Evolutionary conservation across 2,329 filamentous ascomycete genomes (phyloP).

Genomic region (Biscogniauxia marginata): DNA sequence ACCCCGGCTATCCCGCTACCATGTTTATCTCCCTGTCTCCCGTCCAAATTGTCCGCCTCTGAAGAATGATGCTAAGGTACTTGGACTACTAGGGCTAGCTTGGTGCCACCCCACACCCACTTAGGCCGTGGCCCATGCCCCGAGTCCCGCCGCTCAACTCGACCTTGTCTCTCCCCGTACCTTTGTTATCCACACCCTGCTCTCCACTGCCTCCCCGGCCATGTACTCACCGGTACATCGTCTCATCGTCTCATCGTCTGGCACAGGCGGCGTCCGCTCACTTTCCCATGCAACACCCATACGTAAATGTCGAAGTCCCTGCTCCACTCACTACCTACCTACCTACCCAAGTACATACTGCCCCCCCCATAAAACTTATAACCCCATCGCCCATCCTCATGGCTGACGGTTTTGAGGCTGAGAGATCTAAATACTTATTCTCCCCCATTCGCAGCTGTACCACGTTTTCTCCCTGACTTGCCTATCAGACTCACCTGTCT

Average conservation of each 20-base stretch:
- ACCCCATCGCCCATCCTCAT: slow-evolving; percentile 26
- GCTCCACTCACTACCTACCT: slow-evolving; percentile 20
- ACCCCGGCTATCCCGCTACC: not conserved
- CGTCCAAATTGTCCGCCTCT: not conserved
- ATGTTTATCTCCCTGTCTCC: not conserved
- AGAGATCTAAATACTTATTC: slow-evolving; percentile 27
- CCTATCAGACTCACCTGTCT: slow-evolving; percentile 16
- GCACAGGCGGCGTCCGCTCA: slow-evolving; percentile 16
- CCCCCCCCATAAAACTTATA: slow-evolving; percentile 25
- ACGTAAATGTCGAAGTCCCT: slow-evolving; percentile 21
- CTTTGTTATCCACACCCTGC: slow-evolving; percentile 15
- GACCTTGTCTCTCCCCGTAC: slow-evolving; percentile 15
- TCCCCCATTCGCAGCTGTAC: slow-evolving; percentile 25
- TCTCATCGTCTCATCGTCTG: no score
- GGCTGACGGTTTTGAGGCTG: slow-evolving; percentile 30
- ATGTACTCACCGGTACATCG: slow-evolving; percentile 21
- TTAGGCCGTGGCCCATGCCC: slow-evolving; percentile 8
- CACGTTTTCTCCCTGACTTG: slow-evolving; percentile 18
- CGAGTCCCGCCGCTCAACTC: slow-evolving; percentile 21
- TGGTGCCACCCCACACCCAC: slow-evolving; percentile 21
- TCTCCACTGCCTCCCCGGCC: slow-evolving; percentile 14
- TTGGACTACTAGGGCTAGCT: slow-evolving; percentile 12
- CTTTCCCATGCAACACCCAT: slow-evolving; percentile 20
- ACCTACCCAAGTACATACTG: slow-evolving; percentile 19
- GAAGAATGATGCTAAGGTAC: not conserved